Evolutionary conservation across 2,329 filamentous ascomycete species (phyloP).

Genomic region (Penicillium sp.): DNA sequence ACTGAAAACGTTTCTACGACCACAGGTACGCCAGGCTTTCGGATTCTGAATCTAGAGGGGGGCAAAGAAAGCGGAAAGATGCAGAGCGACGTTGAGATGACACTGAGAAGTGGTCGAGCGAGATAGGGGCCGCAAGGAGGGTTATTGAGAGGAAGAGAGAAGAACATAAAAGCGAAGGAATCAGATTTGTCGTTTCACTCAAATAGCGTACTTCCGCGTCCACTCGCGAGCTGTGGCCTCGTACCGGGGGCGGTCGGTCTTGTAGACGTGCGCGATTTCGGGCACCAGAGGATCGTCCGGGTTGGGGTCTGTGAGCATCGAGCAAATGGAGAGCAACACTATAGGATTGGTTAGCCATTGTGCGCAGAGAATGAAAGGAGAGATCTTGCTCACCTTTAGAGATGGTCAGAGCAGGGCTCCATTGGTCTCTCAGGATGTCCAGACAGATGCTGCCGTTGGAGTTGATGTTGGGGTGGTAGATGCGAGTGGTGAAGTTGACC

Average conservation of each 20-base stretch:
- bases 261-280: constrained; percentile 99
- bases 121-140: constrained; percentile 3
- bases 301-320: constrained; percentile 98
- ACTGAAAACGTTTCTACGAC: constrained; percentile 29
- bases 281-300: constrained; percentile 96
- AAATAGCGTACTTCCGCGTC: constrained; percentile 99
- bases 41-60: constrained; percentile 18
- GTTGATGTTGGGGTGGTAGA: constrained; percentile 99
- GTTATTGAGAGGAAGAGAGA: constrained; percentile 1
- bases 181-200: constrained; percentile 29
- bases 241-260: constrained; percentile 92
- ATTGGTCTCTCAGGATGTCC: constrained; percentile 97
- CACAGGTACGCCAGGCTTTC: constrained; percentile 33
- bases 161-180: constrained; percentile 19
- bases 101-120: constrained; percentile 5
- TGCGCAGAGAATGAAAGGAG: neutral
- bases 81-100: constrained; percentile 11
- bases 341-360: constrained; percentile 33
- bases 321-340: constrained; percentile 98
- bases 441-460: constrained; percentile 98
- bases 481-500: constrained; percentile 99
- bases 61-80: constrained; percentile 12
- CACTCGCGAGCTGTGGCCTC: constrained; percentile 95
- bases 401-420: constrained; percentile 96
- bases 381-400: constrained; percentile 68